phyloP scores from a whole-genome alignment of 2,329 filamentous ascomycete genomes.

The Ophiostoma sp. region DNA sequence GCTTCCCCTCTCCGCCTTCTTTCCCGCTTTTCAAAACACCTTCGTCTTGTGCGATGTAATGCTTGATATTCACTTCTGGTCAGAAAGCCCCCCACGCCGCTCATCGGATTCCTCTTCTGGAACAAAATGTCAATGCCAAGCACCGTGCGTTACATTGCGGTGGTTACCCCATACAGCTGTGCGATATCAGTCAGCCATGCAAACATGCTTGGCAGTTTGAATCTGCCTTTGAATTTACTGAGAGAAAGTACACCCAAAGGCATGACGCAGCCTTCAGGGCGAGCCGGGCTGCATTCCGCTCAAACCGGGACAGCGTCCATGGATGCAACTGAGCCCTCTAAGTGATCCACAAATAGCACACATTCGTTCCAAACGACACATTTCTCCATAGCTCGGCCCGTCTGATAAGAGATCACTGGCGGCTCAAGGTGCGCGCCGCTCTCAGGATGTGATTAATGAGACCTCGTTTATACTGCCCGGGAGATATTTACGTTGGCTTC shows the following conservation, averaged over 20 bases:
- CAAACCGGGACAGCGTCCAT: neutral
- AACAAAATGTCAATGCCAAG: slow-evolving; percentile 16
- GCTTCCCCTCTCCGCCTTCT: neutral
- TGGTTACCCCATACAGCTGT: slow-evolving; percentile 7
- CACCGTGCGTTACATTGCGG: slow-evolving; percentile 9
- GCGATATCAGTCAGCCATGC: neutral
- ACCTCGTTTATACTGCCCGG: neutral
- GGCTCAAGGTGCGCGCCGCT: neutral
- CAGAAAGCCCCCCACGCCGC: neutral
- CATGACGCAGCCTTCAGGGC: neutral
- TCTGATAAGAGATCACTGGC: neutral
- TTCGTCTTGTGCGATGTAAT: neutral
- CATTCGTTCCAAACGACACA: neutral
- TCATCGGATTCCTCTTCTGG: neutral
- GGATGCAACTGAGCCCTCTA: neutral
- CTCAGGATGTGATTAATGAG: neutral
- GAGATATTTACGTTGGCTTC: neutral
- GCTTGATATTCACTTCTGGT: neutral
- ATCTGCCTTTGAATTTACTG: neutral
- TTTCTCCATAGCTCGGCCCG: neutral
- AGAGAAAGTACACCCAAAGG: neutral
- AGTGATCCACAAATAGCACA: slow-evolving; percentile 15
- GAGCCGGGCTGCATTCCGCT: neutral
- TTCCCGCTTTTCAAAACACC: neutral
- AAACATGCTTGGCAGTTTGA: neutral